phyloP scores from a whole-genome alignment of 1,139 yeast genomes.

The Pichia sp. region DNA sequence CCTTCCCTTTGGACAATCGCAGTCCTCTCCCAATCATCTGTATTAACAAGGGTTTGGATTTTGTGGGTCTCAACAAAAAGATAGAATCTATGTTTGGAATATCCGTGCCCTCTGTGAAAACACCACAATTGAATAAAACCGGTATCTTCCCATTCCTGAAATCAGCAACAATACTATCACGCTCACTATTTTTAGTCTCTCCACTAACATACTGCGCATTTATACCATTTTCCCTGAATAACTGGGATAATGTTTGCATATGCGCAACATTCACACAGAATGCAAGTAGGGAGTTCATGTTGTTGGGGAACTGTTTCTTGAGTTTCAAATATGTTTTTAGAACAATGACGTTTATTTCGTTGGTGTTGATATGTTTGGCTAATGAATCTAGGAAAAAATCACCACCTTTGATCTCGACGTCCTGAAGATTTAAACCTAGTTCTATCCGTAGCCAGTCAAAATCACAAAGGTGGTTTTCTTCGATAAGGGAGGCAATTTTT shows the following conservation, averaged over 20 bases:
- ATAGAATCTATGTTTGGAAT: slow-evolving; percentile 85
- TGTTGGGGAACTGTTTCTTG: slow-evolving; percentile 29
- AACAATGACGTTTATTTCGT: slow-evolving; percentile 52
- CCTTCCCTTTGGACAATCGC: slow-evolving; percentile 57
- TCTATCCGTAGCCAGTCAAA: slow-evolving; percentile 60
- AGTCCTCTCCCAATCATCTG: slow-evolving; percentile 95
- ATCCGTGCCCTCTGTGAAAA: slow-evolving; percentile 94
- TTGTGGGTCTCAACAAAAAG: slow-evolving; percentile 76
- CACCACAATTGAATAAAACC: slow-evolving; percentile 82
- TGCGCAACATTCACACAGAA: slow-evolving; percentile 78
- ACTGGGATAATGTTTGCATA: slow-evolving; percentile 50
- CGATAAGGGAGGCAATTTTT: slow-evolving; percentile 62
- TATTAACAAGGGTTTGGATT: slow-evolving; percentile 61
- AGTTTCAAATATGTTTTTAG: slow-evolving; percentile 54
- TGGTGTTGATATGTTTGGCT: slow-evolving; percentile 52
- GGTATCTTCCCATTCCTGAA: slow-evolving; percentile 62
- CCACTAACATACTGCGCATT: slow-evolving; percentile 75
- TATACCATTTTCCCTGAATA: slow-evolving; percentile 57
- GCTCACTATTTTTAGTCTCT: slow-evolving; percentile 48
- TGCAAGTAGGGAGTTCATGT: slow-evolving; percentile 60
- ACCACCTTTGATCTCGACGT: slow-evolving; percentile 32
- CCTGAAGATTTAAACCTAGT: slow-evolving; percentile 37
- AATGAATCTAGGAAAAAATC: slow-evolving; percentile 57
- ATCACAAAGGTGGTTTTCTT: slow-evolving; percentile 65
- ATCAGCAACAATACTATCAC: slow-evolving; percentile 51